A percentile compares a stretch with the other conserved stretches of the same genome.
These are phyloP conservation scores for Porpolomopsis calyptriformis DNA, from an alignment of 768 basidiomycete species.

Conservation along the genomic window DNA sequence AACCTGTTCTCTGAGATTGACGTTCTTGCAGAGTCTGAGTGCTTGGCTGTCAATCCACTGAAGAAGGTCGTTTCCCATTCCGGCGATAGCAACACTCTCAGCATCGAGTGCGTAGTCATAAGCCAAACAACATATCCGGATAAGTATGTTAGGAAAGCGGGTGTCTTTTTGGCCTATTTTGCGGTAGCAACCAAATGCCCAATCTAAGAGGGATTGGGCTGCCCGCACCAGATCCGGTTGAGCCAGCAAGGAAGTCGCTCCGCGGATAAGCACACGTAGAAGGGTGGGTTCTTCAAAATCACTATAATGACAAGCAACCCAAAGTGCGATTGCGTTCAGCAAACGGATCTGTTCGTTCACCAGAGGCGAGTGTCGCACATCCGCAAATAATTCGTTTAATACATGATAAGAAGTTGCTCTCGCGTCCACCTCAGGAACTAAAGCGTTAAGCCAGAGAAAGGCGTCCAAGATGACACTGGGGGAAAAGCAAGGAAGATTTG, in stretches of 20 bases:
- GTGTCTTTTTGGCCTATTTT: conserved; percentile 31
- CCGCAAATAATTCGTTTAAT: conserved; percentile 59
- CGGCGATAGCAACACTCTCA: conserved; percentile 19
- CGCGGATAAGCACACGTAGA: conserved; percentile 58
- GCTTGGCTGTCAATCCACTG: conserved; percentile 56
- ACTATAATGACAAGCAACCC: conserved; percentile 51
- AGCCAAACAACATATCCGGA: conserved; percentile 54
- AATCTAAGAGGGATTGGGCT: conserved; percentile 70
- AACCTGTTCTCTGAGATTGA: conserved; percentile 32
- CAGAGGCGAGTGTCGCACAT: conserved; percentile 54
- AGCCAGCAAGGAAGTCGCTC: conserved; percentile 51
- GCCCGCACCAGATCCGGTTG: conserved; percentile 58
- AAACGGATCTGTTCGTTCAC: conserved; percentile 77
- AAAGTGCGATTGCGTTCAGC: conserved; percentile 61
- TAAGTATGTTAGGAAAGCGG: conserved; percentile 53
- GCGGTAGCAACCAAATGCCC: conserved; percentile 54
- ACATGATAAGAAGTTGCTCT: conserved; percentile 69
- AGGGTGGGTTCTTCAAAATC: conserved; percentile 50
- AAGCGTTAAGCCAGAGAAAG: conserved; percentile 47
- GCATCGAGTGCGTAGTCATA: conserved; percentile 38
- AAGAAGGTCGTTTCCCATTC: conserved; percentile 39
- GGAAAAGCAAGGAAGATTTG: conserved; percentile 55
- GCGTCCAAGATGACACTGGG: conserved; percentile 42
- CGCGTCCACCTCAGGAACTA: conserved; percentile 30
- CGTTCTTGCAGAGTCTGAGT: conserved; percentile 28